A percentile compares a stretch with the other conserved stretches of the same genome.
phyloP scores from a whole-genome alignment of 805 yeast genomes.

The Spathaspora arborariae region DNA sequence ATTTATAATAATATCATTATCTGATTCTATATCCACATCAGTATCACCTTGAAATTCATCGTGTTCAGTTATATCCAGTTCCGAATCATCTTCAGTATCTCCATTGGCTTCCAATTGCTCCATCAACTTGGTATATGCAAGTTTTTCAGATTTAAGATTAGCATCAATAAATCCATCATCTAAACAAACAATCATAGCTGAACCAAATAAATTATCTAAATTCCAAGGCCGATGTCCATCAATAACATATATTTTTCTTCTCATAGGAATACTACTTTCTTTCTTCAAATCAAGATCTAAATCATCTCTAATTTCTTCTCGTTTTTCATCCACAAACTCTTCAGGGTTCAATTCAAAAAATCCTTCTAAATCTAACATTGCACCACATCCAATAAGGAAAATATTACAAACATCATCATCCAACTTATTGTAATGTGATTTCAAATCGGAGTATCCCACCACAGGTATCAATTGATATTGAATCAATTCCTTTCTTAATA shows the following conservation, averaged over 20 bases:
- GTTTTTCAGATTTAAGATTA: conserved; percentile 50
- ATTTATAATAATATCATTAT: conserved; percentile 7
- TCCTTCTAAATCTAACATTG: conserved; percentile 78
- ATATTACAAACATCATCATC: conserved; percentile 77
- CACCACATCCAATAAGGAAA: conserved; percentile 88
- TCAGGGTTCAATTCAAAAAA: conserved; percentile 63
- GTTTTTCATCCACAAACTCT: conserved; percentile 39
- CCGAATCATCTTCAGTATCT: conserved; percentile 23
- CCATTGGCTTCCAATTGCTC: conserved; percentile 27
- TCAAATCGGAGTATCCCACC: conserved; percentile 82
- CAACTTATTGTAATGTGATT: conserved; percentile 54
- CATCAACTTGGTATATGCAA: conserved; percentile 57
- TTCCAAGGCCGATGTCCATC: conserved; percentile 98
- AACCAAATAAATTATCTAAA: conserved; percentile 85
- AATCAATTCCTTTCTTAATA: conserved; percentile 76
- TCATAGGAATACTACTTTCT: conserved; percentile 20
- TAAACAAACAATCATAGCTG: conserved; percentile 70
- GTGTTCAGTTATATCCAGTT: conserved; percentile 16
- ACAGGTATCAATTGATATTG: conserved; percentile 90
- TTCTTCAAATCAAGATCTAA: conserved; percentile 23
- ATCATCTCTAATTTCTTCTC: conserved; percentile 17
- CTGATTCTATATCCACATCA: conserved; percentile 9
- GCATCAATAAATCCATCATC: conserved; percentile 80
- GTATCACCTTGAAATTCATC: conserved; percentile 21
- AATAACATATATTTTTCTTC: conserved; percentile 69